Percentiles rank a stretch among this genome's conserved stretches.
phyloP scores from a whole-genome alignment of 768 basidiomycete species.

The Kwoniella sp. region DNA sequence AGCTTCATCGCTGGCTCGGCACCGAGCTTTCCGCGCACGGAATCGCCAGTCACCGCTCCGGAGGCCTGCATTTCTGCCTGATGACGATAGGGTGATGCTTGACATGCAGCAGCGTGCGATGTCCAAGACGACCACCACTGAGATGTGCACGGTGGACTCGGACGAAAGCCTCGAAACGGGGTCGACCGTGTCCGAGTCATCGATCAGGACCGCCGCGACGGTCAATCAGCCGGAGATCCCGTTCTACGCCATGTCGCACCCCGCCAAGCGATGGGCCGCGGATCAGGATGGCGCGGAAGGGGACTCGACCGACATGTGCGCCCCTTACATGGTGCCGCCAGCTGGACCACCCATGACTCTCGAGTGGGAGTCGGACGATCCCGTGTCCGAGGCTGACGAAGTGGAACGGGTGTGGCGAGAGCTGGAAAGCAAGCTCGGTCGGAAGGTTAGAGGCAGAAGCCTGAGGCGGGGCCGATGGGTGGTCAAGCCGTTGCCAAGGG shows the following conservation, averaged over 20 bases:
- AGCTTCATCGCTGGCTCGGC: constrained; percentile 10
- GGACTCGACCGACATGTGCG: not conserved
- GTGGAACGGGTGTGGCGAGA: constrained; percentile 13
- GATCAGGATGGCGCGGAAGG: not conserved
- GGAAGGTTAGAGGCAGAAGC: constrained; percentile 7
- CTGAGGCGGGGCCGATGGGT: constrained; percentile 15
- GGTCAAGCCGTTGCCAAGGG: constrained; percentile 6
- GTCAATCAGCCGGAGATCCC: not conserved
- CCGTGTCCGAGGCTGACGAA: constrained; percentile 6
- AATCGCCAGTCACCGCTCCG: not conserved
- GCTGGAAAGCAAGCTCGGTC: constrained; percentile 9
- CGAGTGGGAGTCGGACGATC: constrained; percentile 18
- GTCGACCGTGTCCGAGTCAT: constrained; percentile 9
- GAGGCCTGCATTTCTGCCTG: not conserved
- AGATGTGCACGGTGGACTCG: too few species aligned
- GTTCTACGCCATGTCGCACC: not conserved
- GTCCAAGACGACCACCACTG: too few species aligned
- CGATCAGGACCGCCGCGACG: constrained; percentile 5
- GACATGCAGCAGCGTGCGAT: not conserved
- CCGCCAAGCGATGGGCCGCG: too few species aligned
- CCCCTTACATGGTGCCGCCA: constrained; percentile 8
- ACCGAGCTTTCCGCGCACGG: constrained; percentile 4
- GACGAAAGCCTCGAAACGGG: constrained; percentile 2
- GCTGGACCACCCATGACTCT: constrained; percentile 10
- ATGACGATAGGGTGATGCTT: not conserved